Evolutionary conservation across 352 stramenopile genomes (phyloP).

Genomic region (Pythium aphanidermatum): DNA sequence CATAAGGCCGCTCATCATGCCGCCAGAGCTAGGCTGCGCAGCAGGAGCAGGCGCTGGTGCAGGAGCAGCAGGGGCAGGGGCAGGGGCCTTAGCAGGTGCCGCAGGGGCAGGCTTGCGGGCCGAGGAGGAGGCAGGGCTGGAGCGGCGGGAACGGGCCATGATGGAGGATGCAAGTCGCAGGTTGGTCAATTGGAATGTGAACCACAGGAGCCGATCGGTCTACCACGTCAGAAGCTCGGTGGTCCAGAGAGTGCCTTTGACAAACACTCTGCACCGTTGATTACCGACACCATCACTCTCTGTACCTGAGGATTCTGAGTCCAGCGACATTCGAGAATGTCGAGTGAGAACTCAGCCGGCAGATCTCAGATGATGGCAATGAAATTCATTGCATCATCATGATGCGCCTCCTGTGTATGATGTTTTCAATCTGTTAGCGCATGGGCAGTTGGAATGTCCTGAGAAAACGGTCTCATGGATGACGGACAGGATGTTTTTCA

Average conservation of each 20-base stretch:
- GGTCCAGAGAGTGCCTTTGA: neutral
- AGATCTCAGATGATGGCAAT: neutral
- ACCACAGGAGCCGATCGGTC: neutral
- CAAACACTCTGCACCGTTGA: slow-evolving; percentile 1
- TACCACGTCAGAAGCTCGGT: slow-evolving; percentile 8
- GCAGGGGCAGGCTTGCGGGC: slow-evolving; percentile 33
- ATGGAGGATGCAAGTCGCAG: no score
- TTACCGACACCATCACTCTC: slow-evolving; percentile 13
- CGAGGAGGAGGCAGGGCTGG: slow-evolving; percentile 24
- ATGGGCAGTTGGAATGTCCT: no score
- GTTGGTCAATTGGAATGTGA: slow-evolving; percentile 7
- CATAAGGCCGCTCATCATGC: slow-evolving; percentile 90
- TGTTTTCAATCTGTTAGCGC: no score
- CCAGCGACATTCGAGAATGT: neutral
- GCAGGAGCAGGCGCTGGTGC: slow-evolving; percentile 26
- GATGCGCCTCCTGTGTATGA: no score
- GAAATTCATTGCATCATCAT: neutral
- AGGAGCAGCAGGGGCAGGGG: slow-evolving; percentile 28
- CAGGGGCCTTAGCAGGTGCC: slow-evolving; percentile 21
- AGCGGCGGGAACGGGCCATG: slow-evolving; percentile 72
- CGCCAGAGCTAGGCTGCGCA: slow-evolving; percentile 28
- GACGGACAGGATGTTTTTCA: no score
- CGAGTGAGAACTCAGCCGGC: no score
- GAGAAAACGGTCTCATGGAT: no score
- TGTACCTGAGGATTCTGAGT: neutral